These are phyloP conservation scores for Coleophoma crateriformis DNA, from an alignment of 2,329 filamentous ascomycete genomes.

Conservation along the genomic window DNA sequence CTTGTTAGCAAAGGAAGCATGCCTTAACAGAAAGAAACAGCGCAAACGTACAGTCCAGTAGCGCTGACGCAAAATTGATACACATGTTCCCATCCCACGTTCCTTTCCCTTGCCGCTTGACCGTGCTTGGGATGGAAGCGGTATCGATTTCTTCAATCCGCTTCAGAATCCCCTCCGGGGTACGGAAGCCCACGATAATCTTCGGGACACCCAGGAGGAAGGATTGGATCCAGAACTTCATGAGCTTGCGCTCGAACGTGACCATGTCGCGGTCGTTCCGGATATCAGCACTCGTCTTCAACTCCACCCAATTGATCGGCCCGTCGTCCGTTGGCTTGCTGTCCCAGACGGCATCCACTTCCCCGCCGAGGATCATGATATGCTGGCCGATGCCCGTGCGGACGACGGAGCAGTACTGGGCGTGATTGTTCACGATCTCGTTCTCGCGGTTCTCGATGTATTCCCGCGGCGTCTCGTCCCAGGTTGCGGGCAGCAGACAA, in stretches of 20 bases:
- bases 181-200: constrained; percentile 86
- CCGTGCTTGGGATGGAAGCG: constrained; percentile 68
- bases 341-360: constrained; percentile 93
- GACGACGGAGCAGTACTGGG: constrained; percentile 94
- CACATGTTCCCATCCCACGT: constrained; percentile 91
- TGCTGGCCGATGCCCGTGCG: constrained; percentile 77
- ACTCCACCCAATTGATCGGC: constrained; percentile 86
- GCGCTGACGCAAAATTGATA: constrained; percentile 79
- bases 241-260: constrained; percentile 81
- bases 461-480: constrained; percentile 66
- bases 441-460: constrained; percentile 73
- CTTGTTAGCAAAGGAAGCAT: constrained; percentile 14
- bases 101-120: constrained; percentile 55
- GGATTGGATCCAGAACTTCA: constrained; percentile 96
- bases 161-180: constrained; percentile 63
- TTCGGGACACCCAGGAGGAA: constrained; percentile 90
- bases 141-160: constrained; percentile 77
- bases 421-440: constrained; percentile 76
- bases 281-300: constrained; percentile 83
- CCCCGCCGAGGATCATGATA: constrained; percentile 76
- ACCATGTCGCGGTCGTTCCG: constrained; percentile 60
- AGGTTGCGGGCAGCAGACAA: constrained; percentile 67
- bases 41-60: constrained; percentile 64
- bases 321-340: constrained; percentile 60
- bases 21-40: constrained; percentile 9